These are phyloP conservation scores for Gamsiella multidivaricata DNA, from an alignment of 192 early-diverging fungal genomes.

Conservation along the genomic window DNA sequence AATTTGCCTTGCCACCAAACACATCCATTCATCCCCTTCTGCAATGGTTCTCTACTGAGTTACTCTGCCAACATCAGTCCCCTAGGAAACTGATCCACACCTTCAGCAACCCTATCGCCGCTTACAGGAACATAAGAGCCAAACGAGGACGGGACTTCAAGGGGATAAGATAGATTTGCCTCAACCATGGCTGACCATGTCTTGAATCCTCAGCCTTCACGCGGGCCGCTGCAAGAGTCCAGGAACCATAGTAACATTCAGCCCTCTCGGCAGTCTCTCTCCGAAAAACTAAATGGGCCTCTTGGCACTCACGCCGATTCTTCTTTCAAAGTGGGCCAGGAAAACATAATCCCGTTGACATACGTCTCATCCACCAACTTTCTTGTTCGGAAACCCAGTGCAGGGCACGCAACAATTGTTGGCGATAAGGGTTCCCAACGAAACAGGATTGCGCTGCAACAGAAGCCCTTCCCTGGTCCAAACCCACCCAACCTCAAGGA, in stretches of 20 bases:
- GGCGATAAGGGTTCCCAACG: constrained; percentile 9
- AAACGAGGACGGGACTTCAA: constrained; percentile 1
- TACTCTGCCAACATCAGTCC: not conserved
- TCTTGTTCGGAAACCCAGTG: not conserved
- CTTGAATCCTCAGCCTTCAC: not conserved
- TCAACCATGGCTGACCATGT: constrained; percentile 22
- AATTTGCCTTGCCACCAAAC: constrained; percentile 6
- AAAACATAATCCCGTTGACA: not conserved
- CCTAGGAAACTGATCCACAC: not conserved
- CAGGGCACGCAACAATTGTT: not conserved
- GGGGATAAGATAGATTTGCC: not conserved
- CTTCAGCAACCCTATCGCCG: not conserved
- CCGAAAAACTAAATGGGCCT: not conserved
- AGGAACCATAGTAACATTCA: constrained; percentile 1
- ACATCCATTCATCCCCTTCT: not conserved
- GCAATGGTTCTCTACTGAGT: not conserved
- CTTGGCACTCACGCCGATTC: not conserved
- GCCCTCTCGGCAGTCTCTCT: not conserved
- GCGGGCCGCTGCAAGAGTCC: constrained; percentile 16
- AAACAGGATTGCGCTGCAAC: constrained; percentile 14
- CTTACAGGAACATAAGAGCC: constrained; percentile 8
- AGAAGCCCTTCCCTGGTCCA: not conserved
- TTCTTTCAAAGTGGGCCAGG: not conserved
- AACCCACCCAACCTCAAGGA: not conserved
- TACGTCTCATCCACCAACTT: not conserved